Evolutionary conservation across 176 grass and related monocot species (phyloP).

Genomic region (Paspalum notatum): DNA sequence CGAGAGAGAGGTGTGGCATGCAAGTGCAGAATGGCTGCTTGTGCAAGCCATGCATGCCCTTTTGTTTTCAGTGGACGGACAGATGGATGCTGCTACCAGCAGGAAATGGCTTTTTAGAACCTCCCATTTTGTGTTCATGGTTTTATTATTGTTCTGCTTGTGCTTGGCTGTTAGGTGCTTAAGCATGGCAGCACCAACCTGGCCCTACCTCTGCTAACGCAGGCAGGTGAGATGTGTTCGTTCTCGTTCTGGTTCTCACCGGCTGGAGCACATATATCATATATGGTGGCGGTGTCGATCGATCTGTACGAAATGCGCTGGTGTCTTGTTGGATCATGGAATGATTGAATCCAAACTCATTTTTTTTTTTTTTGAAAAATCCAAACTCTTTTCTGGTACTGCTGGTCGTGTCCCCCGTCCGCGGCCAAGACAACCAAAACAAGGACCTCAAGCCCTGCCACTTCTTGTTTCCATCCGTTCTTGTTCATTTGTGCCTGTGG

Average conservation of each 20-base stretch:
- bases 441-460: background rate
- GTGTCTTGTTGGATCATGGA: constrained; percentile 18
- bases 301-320: constrained; percentile 11
- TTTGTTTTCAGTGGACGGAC: constrained; percentile 26
- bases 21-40: background rate
- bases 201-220: constrained; percentile 4
- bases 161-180: constrained; percentile 15
- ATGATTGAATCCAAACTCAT: background rate
- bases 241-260: background rate
- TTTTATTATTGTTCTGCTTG: background rate
- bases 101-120: constrained; percentile 40
- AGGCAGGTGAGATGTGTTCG: constrained; percentile 6
- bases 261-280: background rate
- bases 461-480: background rate
- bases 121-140: constrained; percentile 5
- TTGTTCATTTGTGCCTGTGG: background rate
- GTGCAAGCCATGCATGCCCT: background rate
- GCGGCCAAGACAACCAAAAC: constrained; percentile 4
- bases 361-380: too few species aligned
- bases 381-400: background rate
- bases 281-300: background rate
- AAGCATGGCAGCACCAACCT: constrained; percentile 7
- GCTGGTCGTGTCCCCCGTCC: background rate
- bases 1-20: too few species aligned
- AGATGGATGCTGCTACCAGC: constrained; percentile 38